Evolutionary conservation across 2,329 filamentous ascomycete species (phyloP).

Genomic region (Hysterium pulicare): DNA sequence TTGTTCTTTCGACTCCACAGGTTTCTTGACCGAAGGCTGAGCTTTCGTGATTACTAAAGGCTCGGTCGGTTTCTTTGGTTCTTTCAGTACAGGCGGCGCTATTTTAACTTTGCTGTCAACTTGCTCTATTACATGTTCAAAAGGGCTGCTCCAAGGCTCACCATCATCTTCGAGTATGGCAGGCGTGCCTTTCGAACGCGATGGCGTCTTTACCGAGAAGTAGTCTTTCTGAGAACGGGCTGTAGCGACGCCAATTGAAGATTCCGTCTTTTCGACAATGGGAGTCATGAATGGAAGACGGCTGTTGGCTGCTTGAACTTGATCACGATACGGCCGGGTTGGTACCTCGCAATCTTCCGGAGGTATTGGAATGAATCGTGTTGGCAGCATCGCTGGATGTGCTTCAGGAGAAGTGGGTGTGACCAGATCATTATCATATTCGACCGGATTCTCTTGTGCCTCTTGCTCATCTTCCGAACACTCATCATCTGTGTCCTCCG

Average conservation of each 20-base stretch:
- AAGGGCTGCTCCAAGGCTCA: constrained; percentile 65
- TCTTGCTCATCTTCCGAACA: constrained; percentile 30
- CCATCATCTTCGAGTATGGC: constrained; percentile 42
- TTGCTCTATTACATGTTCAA: constrained; percentile 61
- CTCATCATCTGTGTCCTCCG: constrained; percentile 30
- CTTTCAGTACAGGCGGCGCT: constrained; percentile 51
- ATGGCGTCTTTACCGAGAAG: constrained; percentile 73
- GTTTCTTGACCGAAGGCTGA: constrained; percentile 16
- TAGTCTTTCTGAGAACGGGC: constrained; percentile 53
- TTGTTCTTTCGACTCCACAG: constrained; percentile 37
- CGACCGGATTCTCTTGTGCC: constrained; percentile 23
- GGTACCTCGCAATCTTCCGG: constrained; percentile 85
- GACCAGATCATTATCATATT: constrained; percentile 39
- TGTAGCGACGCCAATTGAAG: constrained; percentile 62
- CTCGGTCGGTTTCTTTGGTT: constrained; percentile 45
- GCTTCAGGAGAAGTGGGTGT: constrained; percentile 48
- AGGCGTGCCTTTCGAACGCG: constrained; percentile 50
- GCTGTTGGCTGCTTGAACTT: constrained; percentile 77
- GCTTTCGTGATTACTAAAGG: constrained; percentile 14
- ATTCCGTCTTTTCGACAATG: constrained; percentile 93
- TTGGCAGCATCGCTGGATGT: constrained; percentile 38
- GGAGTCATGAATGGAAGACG: constrained; percentile 97
- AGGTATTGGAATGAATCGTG: constrained; percentile 72
- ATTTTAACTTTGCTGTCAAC: constrained; percentile 42
- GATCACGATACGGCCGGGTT: constrained; percentile 75